Evolutionary conservation across 352 stramenopile genomes (phyloP).

Genomic region (Globisporangium apiculatum): DNA sequence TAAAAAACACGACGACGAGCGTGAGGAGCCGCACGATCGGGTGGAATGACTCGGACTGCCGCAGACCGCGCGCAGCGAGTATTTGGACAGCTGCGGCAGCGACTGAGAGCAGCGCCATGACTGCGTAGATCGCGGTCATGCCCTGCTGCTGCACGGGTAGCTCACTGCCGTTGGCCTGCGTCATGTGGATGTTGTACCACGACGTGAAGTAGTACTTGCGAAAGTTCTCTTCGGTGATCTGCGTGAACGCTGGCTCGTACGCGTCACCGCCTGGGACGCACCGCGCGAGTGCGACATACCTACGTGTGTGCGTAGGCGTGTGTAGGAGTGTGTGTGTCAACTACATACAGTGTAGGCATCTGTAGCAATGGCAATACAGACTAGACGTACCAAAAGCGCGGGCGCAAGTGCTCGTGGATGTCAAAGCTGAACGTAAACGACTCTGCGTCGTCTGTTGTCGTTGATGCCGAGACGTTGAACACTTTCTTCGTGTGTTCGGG

Average conservation of each 20-base stretch:
- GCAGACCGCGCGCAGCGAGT: slow-evolving; percentile 34
- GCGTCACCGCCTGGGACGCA: slow-evolving; percentile 58
- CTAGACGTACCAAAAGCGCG: slow-evolving; percentile 44
- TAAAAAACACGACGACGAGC: slow-evolving; percentile 55
- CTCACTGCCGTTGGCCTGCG: slow-evolving; percentile 50
- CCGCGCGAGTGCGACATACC: slow-evolving; percentile 59
- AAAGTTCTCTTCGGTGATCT: slow-evolving; percentile 68
- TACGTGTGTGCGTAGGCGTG: background rate
- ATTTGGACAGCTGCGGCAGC: slow-evolving; percentile 29
- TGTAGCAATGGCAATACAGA: too few relatives aligned
- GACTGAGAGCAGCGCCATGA: slow-evolving; percentile 39
- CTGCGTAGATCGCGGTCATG: slow-evolving; percentile 40
- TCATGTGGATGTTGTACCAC: slow-evolving; percentile 79
- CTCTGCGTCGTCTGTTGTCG: slow-evolving; percentile 26
- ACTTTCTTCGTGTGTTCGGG: slow-evolving; percentile 54
- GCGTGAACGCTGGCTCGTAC: slow-evolving; percentile 50
- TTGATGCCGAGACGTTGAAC: slow-evolving; percentile 48
- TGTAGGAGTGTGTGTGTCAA: background rate
- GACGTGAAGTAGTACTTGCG: slow-evolving; percentile 73
- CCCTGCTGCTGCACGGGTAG: slow-evolving; percentile 62
- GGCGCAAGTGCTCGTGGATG: slow-evolving; percentile 55
- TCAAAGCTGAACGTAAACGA: slow-evolving; percentile 57
- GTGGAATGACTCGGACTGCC: slow-evolving; percentile 65
- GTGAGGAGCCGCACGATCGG: slow-evolving; percentile 72
- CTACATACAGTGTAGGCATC: too few relatives aligned